Conservation (phyloP, 2,329 filamentous ascomycete species). For the Diaporthe amygdali region DNA sequence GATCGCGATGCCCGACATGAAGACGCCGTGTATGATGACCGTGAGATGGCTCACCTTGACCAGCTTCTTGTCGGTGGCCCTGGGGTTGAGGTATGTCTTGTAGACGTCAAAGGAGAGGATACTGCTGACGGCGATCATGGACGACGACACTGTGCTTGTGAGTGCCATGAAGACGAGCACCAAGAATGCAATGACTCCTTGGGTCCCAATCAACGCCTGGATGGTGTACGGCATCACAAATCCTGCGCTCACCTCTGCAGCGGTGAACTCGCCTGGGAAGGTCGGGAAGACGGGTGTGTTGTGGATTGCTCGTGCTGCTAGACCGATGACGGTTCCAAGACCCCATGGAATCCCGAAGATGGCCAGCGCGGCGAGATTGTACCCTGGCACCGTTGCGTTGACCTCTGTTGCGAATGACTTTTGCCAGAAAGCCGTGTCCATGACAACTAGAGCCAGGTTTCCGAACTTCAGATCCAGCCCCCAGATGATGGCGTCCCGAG, state of each 20-base stretch:
- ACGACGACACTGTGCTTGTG: conserved; percentile 54
- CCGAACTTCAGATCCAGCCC: conserved; percentile 53
- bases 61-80: conserved; percentile 46
- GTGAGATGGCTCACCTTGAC: conserved; percentile 51
- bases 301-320: conserved; percentile 49
- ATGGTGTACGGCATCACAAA: conserved; percentile 53
- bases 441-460: conserved; percentile 53
- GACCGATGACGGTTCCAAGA: conserved; percentile 50
- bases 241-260: conserved; percentile 45
- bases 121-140: conserved; percentile 55
- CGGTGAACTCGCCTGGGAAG: conserved; percentile 46
- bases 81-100: conserved; percentile 53
- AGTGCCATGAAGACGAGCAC: conserved; percentile 57
- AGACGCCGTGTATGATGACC: conserved; percentile 51
- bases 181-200: conserved; percentile 48
- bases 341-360: conserved; percentile 54
- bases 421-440: conserved; percentile 60
- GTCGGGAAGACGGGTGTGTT: conserved; percentile 50
- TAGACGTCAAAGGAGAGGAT: conserved; percentile 57
- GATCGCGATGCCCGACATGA: conserved; percentile 53
- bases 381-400: conserved; percentile 50
- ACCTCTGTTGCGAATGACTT: conserved; percentile 56
- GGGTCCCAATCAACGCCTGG: conserved; percentile 47
- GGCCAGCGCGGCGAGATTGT: conserved; percentile 48
- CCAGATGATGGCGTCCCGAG: conserved; percentile 47